These are phyloP conservation scores for Scheffersomyces lignicola DNA, from an alignment of 1,139 yeast species.

Conservation along the genomic window DNA sequence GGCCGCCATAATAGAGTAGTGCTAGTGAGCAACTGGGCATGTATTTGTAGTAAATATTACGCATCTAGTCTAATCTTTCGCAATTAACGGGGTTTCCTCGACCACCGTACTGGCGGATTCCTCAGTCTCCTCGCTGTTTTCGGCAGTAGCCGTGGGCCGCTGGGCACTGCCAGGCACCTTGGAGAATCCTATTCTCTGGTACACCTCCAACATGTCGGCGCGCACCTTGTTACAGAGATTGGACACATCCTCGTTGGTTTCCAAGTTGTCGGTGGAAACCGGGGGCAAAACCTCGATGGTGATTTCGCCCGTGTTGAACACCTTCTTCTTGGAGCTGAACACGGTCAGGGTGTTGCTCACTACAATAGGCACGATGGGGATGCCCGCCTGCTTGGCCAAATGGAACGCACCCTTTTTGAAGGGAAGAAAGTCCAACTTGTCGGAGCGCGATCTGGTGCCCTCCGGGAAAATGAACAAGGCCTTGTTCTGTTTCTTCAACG, in stretches of 20 bases:
- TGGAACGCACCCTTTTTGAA: slow-evolving; percentile 98
- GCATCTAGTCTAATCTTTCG: slow-evolving; percentile 11
- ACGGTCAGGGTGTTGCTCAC: slow-evolving; percentile 81
- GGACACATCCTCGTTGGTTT: slow-evolving; percentile 58
- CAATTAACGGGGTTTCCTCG: slow-evolving; percentile 22
- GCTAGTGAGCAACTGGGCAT: slow-evolving; percentile 1
- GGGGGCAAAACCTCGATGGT: slow-evolving; percentile 68
- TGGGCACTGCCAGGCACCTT: slow-evolving; percentile 12
- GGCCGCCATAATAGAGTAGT: slow-evolving; percentile 29
- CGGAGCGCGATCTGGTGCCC: slow-evolving; percentile 86
- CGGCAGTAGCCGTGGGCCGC: slow-evolving; percentile 9
- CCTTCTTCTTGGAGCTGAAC: slow-evolving; percentile 55
- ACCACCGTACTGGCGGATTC: too few species aligned
- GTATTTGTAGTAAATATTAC: neutral
- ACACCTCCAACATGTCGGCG: slow-evolving; percentile 29
- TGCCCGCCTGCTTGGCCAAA: slow-evolving; percentile 86
- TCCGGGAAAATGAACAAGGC: slow-evolving; percentile 89
- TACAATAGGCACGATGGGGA: slow-evolving; percentile 86
- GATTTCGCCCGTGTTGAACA: slow-evolving; percentile 64
- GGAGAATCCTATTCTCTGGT: slow-evolving; percentile 37
- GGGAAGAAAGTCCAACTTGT: slow-evolving; percentile 69
- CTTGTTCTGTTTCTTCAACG: slow-evolving; percentile 59
- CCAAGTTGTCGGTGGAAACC: slow-evolving; percentile 54
- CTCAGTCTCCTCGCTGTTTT: neutral
- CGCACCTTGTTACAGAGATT: slow-evolving; percentile 43